Percentiles rank a stretch among this genome's conserved stretches.
Evolutionary conservation across 768 basidiomycete genomes (phyloP).

Genomic region (Macrocybe gigantea): DNA sequence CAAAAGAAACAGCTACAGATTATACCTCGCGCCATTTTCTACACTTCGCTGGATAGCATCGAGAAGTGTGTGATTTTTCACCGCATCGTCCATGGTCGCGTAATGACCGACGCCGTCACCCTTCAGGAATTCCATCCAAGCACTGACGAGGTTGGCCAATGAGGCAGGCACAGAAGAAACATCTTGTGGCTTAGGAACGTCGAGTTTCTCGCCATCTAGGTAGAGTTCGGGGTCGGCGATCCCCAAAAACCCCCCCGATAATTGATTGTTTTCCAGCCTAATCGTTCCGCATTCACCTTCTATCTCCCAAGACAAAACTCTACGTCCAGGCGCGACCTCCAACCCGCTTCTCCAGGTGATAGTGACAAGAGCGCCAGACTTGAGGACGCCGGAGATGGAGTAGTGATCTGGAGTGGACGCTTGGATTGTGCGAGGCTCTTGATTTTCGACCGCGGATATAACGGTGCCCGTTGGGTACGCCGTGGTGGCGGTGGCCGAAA

Average conservation of each 20-base stretch:
- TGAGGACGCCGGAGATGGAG: conserved; percentile 21
- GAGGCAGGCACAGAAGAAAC: background rate
- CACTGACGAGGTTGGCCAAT: conserved; percentile 5
- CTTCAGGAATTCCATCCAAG: conserved; percentile 19
- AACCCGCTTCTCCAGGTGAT: conserved; percentile 19
- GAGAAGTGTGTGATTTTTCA: conserved; percentile 14
- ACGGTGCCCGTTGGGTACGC: conserved; percentile 20
- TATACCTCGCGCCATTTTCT: conserved; percentile 9
- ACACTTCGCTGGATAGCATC: conserved; percentile 17
- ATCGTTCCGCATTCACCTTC: conserved; percentile 27
- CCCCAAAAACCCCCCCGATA: conserved; percentile 9
- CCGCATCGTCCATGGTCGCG: conserved; percentile 23
- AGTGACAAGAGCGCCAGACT: conserved; percentile 22
- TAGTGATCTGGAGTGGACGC: conserved; percentile 19
- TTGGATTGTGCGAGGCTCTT: conserved; percentile 15
- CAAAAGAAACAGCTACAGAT: too few species aligned
- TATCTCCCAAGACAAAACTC: conserved; percentile 24
- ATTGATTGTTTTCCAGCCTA: conserved; percentile 13
- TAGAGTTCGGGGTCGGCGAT: conserved; percentile 19
- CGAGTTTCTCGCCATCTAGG: conserved; percentile 23
- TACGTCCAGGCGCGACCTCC: conserved; percentile 14
- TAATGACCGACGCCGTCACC: conserved; percentile 12
- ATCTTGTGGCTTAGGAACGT: conserved; percentile 1
- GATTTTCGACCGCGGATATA: conserved; percentile 16
- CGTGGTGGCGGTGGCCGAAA: conserved; percentile 18